Conservation (phyloP, 2,329 filamentous ascomycete genomes). For the Fusarium abutilonis region DNA sequence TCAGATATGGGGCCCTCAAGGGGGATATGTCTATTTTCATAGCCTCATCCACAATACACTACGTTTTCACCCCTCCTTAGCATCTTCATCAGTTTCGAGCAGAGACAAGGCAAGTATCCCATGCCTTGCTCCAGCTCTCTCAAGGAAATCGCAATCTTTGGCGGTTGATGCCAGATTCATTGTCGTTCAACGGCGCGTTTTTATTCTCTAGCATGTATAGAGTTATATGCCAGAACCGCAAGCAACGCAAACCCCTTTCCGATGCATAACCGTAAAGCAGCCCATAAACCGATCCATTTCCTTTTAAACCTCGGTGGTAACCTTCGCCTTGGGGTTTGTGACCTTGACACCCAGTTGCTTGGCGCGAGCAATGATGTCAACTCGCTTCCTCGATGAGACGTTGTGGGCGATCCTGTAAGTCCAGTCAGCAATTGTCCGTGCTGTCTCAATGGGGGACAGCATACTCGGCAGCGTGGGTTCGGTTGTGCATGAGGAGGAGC, state of each 20-base stretch:
- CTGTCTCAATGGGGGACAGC: slow-evolving; percentile 50
- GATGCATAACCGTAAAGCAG: slow-evolving; percentile 48
- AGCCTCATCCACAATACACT: slow-evolving; percentile 33
- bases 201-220: slow-evolving; percentile 45
- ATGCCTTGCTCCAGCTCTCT: slow-evolving; percentile 21
- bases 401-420: slow-evolving; percentile 87
- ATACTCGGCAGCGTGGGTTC: slow-evolving; percentile 98
- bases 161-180: slow-evolving; percentile 39
- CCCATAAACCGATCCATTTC: slow-evolving; percentile 45
- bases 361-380: slow-evolving; percentile 96
- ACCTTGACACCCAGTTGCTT: slow-evolving; percentile 99
- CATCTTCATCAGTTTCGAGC: slow-evolving; percentile 32
- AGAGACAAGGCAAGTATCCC: slow-evolving; percentile 3
- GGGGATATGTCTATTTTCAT: slow-evolving; percentile 39
- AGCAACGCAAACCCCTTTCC: slow-evolving; percentile 47
- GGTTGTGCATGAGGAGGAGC: slow-evolving; percentile 99
- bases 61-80: slow-evolving; percentile 22
- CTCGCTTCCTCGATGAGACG: slow-evolving; percentile 97
- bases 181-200: slow-evolving; percentile 48
- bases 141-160: slow-evolving; percentile 25
- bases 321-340: slow-evolving; percentile 98
- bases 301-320: slow-evolving; percentile 89
- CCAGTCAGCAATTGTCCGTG: slow-evolving; percentile 33
- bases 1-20: slow-evolving; percentile 22
- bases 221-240: slow-evolving; percentile 46